These are phyloP conservation scores for Neltuma alba DNA, from an alignment of 306 rosid genomes.

Conservation along the genomic window DNA sequence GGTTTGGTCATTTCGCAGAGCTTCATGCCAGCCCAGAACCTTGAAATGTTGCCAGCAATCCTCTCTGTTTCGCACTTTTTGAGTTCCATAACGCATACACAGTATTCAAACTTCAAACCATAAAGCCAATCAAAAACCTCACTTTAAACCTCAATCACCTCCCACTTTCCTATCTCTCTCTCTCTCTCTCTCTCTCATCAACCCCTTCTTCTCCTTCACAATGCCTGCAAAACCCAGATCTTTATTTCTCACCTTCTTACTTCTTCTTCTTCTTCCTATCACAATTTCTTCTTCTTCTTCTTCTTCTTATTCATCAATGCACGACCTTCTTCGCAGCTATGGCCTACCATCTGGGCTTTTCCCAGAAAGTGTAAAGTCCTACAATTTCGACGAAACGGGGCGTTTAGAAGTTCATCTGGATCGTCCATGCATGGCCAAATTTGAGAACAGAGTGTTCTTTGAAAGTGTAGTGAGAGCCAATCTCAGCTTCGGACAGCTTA, in stretches of 20 bases:
- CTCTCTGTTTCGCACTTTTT: conserved; percentile 29
- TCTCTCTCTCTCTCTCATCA: neutral
- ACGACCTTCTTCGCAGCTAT: conserved; percentile 52
- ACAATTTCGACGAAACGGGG: conserved; percentile 54
- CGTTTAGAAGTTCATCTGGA: conserved; percentile 63
- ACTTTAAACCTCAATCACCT: conserved; percentile 25
- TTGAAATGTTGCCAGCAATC: neutral
- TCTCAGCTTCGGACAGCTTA: conserved; percentile 65
- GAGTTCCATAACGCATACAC: neutral
- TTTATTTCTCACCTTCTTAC: neutral
- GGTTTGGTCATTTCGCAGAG: neutral
- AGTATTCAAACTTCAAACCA: conserved; percentile 5
- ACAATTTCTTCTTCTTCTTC: conserved; percentile 33
- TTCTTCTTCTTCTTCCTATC: conserved; percentile 34
- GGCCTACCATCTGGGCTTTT: conserved; percentile 82
- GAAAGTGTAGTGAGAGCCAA: conserved; percentile 64
- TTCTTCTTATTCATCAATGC: conserved; percentile 48
- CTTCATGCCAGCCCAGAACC: neutral
- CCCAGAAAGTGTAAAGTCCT: conserved; percentile 58
- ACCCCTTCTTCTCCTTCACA: neutral
- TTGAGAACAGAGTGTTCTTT: conserved; percentile 72
- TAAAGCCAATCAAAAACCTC: conserved; percentile 5
- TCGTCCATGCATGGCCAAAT: conserved; percentile 73
- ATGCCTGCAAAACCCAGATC: conserved; percentile 49
- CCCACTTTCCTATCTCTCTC: neutral